These are phyloP conservation scores for Aureobasidium sp. DNA, from an alignment of 2,329 filamentous ascomycete genomes.

Conservation along the genomic window DNA sequence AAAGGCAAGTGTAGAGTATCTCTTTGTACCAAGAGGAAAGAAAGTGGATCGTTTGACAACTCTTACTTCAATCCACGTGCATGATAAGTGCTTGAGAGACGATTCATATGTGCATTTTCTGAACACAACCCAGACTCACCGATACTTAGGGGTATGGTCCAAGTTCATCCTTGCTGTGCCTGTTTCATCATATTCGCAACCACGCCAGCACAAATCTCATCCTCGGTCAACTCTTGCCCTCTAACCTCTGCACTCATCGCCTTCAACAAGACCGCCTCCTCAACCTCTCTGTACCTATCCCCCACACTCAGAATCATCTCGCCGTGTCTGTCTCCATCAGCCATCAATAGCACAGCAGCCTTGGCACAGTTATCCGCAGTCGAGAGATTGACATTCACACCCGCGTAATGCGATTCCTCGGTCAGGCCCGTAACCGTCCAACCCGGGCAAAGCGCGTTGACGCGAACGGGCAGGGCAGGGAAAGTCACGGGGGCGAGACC, in stretches of 20 bases:
- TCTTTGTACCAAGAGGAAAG: no score
- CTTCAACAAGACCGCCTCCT: constrained; percentile 24
- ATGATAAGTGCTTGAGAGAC: no score
- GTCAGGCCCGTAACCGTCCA: constrained; percentile 47
- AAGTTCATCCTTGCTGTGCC: background rate
- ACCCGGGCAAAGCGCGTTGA: constrained; percentile 48
- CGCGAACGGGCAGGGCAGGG: constrained; percentile 38
- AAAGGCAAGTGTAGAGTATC: no score
- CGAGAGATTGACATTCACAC: constrained; percentile 36
- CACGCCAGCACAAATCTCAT: background rate
- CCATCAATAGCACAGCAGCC: constrained; percentile 42
- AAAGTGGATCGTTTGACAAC: no score
- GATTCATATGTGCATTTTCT: no score
- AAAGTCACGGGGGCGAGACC: constrained; percentile 35
- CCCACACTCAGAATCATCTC: constrained; percentile 44
- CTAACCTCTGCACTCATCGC: constrained; percentile 3
- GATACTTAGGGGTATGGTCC: no score
- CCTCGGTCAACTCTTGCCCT: background rate
- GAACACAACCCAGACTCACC: no score
- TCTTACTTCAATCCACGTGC: no score
- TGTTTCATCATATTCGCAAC: background rate
- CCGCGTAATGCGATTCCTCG: constrained; percentile 31
- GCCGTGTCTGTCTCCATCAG: constrained; percentile 39
- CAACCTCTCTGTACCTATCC: constrained; percentile 46
- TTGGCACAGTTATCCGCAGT: constrained; percentile 39